These are phyloP conservation scores for Hortiboletus campestris DNA, from an alignment of 768 basidiomycete species.

Conservation along the genomic window DNA sequence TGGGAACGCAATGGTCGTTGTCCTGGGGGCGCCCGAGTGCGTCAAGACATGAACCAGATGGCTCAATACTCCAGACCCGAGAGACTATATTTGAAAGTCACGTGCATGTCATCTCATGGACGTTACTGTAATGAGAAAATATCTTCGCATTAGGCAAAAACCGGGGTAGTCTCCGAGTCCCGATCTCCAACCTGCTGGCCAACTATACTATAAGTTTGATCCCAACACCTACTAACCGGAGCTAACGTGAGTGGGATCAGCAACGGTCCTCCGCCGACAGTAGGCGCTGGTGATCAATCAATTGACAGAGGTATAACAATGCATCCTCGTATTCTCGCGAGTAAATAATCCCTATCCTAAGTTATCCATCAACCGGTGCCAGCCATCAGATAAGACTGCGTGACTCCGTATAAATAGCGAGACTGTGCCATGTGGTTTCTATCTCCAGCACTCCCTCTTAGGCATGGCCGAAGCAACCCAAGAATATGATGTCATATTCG, in stretches of 20 bases:
- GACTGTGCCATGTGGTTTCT: neutral
- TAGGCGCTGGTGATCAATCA: slow-evolving; percentile 1
- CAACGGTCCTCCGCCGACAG: neutral
- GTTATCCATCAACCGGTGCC: too few relatives aligned
- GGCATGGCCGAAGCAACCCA: slow-evolving; percentile 8
- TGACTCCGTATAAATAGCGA: slow-evolving; percentile 3
- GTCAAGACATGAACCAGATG: slow-evolving; percentile 24
- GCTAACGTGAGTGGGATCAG: neutral
- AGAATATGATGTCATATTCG: slow-evolving; percentile 46
- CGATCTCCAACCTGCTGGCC: too few relatives aligned
- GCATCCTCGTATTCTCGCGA: too few relatives aligned
- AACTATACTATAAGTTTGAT: neutral
- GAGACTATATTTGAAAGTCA: slow-evolving; percentile 19
- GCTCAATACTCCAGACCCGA: slow-evolving; percentile 14
- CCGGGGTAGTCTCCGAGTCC: too few relatives aligned
- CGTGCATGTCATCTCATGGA: slow-evolving; percentile 17
- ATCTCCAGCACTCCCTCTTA: neutral
- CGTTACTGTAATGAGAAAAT: neutral
- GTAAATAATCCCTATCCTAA: neutral
- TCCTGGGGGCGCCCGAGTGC: slow-evolving; percentile 9
- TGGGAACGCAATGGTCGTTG: slow-evolving; percentile 6
- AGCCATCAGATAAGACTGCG: neutral
- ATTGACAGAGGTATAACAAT: neutral
- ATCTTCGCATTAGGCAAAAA: slow-evolving; percentile 2
- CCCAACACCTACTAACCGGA: neutral